Percentiles rank a stretch among this genome's conserved stretches.
Conservation (phyloP, 768 basidiomycete species). For the Collybia nuda region DNA sequence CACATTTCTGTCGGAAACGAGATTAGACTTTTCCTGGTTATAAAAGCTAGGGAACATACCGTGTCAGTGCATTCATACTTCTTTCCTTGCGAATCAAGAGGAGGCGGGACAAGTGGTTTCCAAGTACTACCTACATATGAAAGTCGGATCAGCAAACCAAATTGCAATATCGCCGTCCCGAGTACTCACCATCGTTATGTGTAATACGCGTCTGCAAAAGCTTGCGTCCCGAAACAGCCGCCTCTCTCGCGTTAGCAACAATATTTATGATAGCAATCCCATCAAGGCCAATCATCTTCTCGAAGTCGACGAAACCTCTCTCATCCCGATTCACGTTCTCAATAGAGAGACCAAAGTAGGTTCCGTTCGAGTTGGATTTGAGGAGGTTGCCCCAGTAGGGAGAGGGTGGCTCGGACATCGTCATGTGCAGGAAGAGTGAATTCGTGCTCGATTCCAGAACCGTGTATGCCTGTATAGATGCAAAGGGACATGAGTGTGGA, state of each 20-base stretch:
- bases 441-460: constrained; percentile 93
- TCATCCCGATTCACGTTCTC: constrained; percentile 91
- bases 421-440: constrained; percentile 94
- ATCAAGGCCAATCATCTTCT: constrained; percentile 95
- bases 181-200: constrained; percentile 89
- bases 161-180: not conserved
- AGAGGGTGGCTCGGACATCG: constrained; percentile 73
- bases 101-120: constrained; percentile 79
- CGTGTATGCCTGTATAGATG: constrained; percentile 76
- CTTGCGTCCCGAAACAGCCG: constrained; percentile 70
- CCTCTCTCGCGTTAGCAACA: constrained; percentile 79
- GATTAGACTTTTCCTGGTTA: not conserved
- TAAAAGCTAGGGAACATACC: constrained; percentile 35
- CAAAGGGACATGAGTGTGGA: not conserved
- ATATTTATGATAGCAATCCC: constrained; percentile 94
- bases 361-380: constrained; percentile 98
- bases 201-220: constrained; percentile 84
- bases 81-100: constrained; percentile 70
- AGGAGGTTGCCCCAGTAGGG: constrained; percentile 90
- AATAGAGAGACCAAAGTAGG: constrained; percentile 87
- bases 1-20: constrained; percentile 60
- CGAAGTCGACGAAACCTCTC: constrained; percentile 91
- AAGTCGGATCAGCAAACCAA: constrained; percentile 2
- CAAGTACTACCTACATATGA: constrained; percentile 69
- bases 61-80: constrained; percentile 68